A percentile compares a stretch with the other conserved stretches of the same genome.
Conservation (phyloP, 768 basidiomycete genomes). For the Amyloporia xantha region DNA sequence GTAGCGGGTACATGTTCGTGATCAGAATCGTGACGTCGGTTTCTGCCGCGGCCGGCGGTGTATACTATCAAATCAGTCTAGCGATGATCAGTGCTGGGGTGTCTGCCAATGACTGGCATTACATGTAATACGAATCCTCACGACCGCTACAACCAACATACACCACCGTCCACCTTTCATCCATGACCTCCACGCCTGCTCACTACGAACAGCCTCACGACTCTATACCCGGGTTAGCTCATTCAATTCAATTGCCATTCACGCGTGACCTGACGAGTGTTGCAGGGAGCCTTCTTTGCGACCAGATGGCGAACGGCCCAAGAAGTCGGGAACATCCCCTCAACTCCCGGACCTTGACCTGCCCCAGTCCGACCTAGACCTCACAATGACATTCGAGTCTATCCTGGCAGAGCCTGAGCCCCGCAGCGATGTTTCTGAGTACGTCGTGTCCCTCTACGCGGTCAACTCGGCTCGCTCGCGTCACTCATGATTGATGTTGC, state of each 20-base stretch:
- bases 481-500: not conserved
- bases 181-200: not conserved
- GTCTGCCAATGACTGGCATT: no score
- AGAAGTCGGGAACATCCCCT: conserved; percentile 1
- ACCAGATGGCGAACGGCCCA: not conserved
- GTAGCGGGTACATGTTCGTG: no score
- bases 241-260: not conserved
- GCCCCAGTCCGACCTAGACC: conserved; percentile 22
- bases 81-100: not conserved
- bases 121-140: not conserved
- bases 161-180: not conserved
- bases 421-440: conserved; percentile 13
- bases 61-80: not conserved
- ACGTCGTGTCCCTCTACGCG: conserved; percentile 4
- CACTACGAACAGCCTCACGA: not conserved
- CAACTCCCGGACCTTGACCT: conserved; percentile 21
- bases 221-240: not conserved
- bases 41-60: no score
- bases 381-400: conserved; percentile 22
- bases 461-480: conserved; percentile 1
- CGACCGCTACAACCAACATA: not conserved
- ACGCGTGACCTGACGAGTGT: not conserved
- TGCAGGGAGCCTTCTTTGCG: conserved; percentile 1
- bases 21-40: not conserved
- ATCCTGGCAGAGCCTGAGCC: conserved; percentile 15